These are phyloP conservation scores for Pyrenophora graminea DNA, from an alignment of 2,329 filamentous ascomycete genomes.

Conservation along the genomic window DNA sequence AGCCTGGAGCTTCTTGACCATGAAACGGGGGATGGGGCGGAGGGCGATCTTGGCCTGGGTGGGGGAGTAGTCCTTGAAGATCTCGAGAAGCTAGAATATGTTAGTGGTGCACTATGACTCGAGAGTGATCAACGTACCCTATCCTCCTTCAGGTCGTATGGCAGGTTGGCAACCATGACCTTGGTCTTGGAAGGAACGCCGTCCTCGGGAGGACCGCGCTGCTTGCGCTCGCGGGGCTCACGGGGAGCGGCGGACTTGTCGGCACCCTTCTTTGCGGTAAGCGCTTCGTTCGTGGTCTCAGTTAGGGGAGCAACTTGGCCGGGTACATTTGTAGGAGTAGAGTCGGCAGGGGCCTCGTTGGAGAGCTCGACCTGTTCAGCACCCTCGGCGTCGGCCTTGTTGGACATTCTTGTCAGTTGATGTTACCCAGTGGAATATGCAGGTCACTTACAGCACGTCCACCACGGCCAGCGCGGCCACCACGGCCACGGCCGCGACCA, in stretches of 20 bases:
- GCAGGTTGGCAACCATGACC: conserved; percentile 99
- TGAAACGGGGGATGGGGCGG: conserved; percentile 97
- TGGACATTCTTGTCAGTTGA: conserved; percentile 8
- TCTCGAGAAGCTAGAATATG: conserved; percentile 80
- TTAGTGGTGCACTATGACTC: conserved; percentile 11
- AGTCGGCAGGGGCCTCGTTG: conserved; percentile 50
- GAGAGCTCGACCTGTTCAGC: conserved; percentile 53
- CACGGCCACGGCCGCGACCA: conserved; percentile 64
- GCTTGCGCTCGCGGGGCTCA: conserved; percentile 64
- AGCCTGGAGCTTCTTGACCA: conserved; percentile 99
- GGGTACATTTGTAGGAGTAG: conserved; percentile 55
- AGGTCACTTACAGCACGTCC: conserved; percentile 66
- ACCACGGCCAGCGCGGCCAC: conserved; percentile 64
- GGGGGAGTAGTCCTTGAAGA: conserved; percentile 90
- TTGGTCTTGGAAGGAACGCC: conserved; percentile 99
- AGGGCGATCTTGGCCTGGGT: conserved; percentile 97
- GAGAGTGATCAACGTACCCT: conserved; percentile 65
- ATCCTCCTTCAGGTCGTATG: conserved; percentile 96
- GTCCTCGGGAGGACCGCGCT: conserved; percentile 95
- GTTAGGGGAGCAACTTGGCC: conserved; percentile 56
- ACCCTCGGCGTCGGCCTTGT: conserved; percentile 54
- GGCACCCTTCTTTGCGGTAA: conserved; percentile 60
- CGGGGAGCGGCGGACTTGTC: conserved; percentile 53
- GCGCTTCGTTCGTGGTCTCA: conserved; percentile 58
- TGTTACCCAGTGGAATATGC: background rate